Conservation (phyloP, 2,329 filamentous ascomycete species). For the Ophiostoma montium region DNA sequence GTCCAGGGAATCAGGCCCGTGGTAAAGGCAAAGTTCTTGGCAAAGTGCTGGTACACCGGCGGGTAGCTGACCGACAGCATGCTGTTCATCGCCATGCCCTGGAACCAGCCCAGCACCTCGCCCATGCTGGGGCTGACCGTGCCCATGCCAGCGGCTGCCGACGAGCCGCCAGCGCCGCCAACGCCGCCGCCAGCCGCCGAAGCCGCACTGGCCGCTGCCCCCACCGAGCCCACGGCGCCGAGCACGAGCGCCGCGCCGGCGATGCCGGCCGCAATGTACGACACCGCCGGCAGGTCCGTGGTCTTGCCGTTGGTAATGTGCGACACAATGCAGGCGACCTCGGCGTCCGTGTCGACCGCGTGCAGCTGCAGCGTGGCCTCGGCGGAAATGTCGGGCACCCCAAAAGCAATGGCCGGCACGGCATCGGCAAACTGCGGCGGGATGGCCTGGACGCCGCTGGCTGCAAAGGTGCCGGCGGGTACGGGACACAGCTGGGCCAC, state of each 20-base stretch:
- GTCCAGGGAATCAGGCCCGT: slow-evolving; percentile 73
- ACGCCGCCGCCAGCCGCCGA: slow-evolving; percentile 32
- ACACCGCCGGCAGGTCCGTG: slow-evolving; percentile 57
- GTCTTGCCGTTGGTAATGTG: slow-evolving; percentile 80
- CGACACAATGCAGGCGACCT: slow-evolving; percentile 71
- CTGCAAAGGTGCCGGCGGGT: slow-evolving; percentile 59
- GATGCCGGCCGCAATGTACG: slow-evolving; percentile 71
- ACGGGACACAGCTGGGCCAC: slow-evolving; percentile 77
- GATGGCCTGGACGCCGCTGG: slow-evolving; percentile 57
- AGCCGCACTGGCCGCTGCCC: not conserved
- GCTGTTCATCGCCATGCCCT: slow-evolving; percentile 86
- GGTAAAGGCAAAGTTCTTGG: slow-evolving; percentile 88
- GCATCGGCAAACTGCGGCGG: slow-evolving; percentile 54
- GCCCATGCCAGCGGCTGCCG: slow-evolving; percentile 35
- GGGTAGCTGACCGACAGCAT: slow-evolving; percentile 91
- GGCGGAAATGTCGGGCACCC: slow-evolving; percentile 79
- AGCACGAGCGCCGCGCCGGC: slow-evolving; percentile 70
- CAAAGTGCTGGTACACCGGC: slow-evolving; percentile 73
- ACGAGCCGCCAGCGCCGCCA: slow-evolving; percentile 32
- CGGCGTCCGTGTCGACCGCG: slow-evolving; percentile 29
- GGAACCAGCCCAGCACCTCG: slow-evolving; percentile 80
- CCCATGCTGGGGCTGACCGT: slow-evolving; percentile 70
- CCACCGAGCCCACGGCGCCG: slow-evolving; percentile 54
- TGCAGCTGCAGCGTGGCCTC: slow-evolving; percentile 66
- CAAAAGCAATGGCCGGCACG: slow-evolving; percentile 82